Evolutionary conservation across 1,284 basidiomycete species (phyloP).

Genomic region (Marasmius tenuissimus): DNA sequence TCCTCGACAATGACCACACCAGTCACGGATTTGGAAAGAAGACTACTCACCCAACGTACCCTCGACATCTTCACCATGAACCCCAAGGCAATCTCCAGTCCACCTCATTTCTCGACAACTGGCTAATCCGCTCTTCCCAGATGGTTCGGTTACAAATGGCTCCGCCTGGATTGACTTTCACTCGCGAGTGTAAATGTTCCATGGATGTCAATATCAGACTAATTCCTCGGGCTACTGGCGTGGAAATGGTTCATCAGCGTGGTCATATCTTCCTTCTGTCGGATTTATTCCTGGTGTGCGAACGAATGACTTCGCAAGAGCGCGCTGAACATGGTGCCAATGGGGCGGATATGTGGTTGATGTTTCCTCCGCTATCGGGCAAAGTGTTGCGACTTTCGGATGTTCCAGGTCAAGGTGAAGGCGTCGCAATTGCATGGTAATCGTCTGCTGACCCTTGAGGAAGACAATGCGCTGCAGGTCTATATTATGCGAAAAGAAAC

Average conservation of each 20-base stretch:
- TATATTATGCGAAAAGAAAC: conserved; percentile 90
- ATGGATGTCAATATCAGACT: conserved; percentile 78
- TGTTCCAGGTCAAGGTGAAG: conserved; percentile 56
- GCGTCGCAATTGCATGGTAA: neutral
- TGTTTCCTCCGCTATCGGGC: conserved; percentile 94
- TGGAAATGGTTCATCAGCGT: conserved; percentile 71
- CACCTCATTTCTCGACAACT: neutral
- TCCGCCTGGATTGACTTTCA: conserved; percentile 78
- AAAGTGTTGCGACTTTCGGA: conserved; percentile 85
- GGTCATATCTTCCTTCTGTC: conserved; percentile 91
- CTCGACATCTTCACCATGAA: conserved; percentile 97
- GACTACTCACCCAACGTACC: conserved; percentile 77
- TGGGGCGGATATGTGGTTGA: conserved; percentile 87
- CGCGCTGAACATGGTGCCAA: conserved; percentile 44
- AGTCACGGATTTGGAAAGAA: conserved; percentile 77
- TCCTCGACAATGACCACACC: conserved; percentile 53
- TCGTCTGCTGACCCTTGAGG: conserved; percentile 5
- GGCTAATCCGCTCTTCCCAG: conserved; percentile 40
- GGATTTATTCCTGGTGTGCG: conserved; percentile 89
- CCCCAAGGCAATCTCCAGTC: conserved; percentile 68
- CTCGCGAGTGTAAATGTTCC: conserved; percentile 78
- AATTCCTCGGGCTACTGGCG: conserved; percentile 73
- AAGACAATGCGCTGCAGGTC: conserved; percentile 76
- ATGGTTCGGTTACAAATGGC: conserved; percentile 90
- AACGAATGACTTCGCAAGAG: conserved; percentile 76